Evolutionary conservation across 495 filamentous ascomycete species (phyloP), one percentile per base, ranked within the genome.

Genomic region (Neurospora sp.): DNA sequence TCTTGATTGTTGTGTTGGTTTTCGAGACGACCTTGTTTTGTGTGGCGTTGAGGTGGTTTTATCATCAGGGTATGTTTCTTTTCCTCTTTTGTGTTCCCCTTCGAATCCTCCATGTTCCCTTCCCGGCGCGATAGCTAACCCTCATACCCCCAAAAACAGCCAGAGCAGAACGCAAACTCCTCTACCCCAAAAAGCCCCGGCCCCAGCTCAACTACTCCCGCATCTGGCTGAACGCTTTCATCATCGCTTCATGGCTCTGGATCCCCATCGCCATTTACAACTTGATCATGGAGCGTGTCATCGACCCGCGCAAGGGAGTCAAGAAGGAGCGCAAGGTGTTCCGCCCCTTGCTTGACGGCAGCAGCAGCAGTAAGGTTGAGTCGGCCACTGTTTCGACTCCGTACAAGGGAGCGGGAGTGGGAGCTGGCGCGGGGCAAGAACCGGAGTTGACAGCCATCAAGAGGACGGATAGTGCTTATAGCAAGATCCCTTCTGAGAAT

Each of bases 151-250:
- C 27, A 31, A 31, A 44, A 39, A 72, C 39, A 75, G 66, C 74
- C 20, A n/a, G 70, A 69, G 38, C 62, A 70, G 42, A 72, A 54
- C 40, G 38, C 20, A 42, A 46, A 27, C 69, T 3, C 18, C 10
- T 40, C 35, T 18, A 71, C 72, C 44, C 44, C 7, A n/a, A n/a
- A n/a, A 20, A 49, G n/a, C 44, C 44, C 5, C n/a, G 44, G 0
- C 44, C 44, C n/a, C 8, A n/a, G 10, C 12, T 70, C 42, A 7
- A 71, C 20, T n/a, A 40, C 62, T 20, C 42, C 23, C 66, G 37
- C 23, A 71, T 75, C 42, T 39, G 46, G 14, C 69, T 38, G 37
- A 75, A 75, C 44, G 74, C 74, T 12, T 11, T 73, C 42, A 39
- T 54, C 38, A n/a, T 73, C 2, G 71, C 74, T 10, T 23, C 39